Evolutionary conservation across 257 asterid species (phyloP).

Genomic region (Cruciata laevipes): DNA sequence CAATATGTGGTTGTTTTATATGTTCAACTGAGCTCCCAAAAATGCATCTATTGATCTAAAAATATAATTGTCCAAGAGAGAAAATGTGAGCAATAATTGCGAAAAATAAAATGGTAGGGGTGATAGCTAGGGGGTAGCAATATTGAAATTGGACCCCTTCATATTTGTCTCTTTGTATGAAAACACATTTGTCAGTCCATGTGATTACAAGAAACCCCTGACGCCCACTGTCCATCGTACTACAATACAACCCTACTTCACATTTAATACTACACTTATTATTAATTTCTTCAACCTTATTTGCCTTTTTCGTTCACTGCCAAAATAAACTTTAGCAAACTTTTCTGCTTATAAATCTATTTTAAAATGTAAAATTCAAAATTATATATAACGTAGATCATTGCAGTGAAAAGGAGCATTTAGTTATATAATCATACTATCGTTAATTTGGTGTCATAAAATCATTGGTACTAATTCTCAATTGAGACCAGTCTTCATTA

Average conservation of each 20-base stretch:
- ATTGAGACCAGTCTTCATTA: too few relatives aligned
- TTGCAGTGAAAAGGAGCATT: too few relatives aligned
- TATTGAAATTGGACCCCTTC: slow-evolving; percentile 6
- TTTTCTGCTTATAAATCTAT: too few relatives aligned
- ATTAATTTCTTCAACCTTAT: background rate
- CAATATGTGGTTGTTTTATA: too few relatives aligned
- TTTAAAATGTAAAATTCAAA: too few relatives aligned
- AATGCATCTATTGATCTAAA: too few relatives aligned
- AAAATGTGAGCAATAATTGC: slow-evolving; percentile 12
- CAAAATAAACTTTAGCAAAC: background rate
- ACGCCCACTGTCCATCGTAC: slow-evolving; percentile 7
- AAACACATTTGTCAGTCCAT: slow-evolving; percentile 17
- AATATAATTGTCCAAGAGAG: background rate
- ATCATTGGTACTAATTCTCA: too few relatives aligned
- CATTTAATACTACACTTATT: background rate
- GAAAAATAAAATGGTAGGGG: background rate
- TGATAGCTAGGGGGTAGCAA: slow-evolving; percentile 3
- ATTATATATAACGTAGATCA: too few relatives aligned
- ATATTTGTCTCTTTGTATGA: slow-evolving; percentile 13
- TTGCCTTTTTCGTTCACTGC: background rate
- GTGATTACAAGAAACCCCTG: slow-evolving; percentile 21
- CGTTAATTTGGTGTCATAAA: too few relatives aligned
- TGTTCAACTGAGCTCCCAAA: too few relatives aligned
- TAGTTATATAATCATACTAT: too few relatives aligned
- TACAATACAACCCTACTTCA: background rate